Conservation (phyloP, 1,284 basidiomycete species). For the Puccinia coronata region DNA sequence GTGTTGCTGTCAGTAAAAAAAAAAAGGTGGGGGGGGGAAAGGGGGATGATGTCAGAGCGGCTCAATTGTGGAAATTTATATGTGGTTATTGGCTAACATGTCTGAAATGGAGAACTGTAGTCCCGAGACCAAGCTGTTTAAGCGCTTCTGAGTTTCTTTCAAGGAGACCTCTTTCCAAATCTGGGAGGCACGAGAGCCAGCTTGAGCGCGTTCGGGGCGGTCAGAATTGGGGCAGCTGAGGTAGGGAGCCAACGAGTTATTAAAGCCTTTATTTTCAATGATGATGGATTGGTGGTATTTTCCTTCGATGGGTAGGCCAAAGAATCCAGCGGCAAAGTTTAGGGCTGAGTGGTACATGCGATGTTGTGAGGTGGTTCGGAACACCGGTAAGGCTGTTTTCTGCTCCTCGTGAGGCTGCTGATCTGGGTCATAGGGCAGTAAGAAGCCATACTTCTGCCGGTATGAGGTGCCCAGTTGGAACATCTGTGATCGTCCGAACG, state of each 20-base stretch:
- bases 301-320: constrained; percentile 33
- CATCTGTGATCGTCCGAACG: constrained; percentile 62
- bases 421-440: constrained; percentile 10
- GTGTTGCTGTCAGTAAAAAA: constrained; percentile 44
- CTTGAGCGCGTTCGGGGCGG: background rate
- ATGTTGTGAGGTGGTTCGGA: constrained; percentile 38
- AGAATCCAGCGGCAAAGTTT: constrained; percentile 45
- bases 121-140: constrained; percentile 67
- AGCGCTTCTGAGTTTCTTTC: constrained; percentile 66
- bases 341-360: constrained; percentile 45
- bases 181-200: background rate
- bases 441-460: constrained; percentile 39
- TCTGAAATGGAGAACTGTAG: constrained; percentile 67
- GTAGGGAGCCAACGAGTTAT: constrained; percentile 44
- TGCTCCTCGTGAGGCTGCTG: background rate
- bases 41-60: constrained; percentile 50
- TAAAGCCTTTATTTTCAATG: constrained; percentile 30
- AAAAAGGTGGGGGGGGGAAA: constrained; percentile 63
- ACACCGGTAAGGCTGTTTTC: constrained; percentile 21
- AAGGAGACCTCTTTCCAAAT: constrained; percentile 65
- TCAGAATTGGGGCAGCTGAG: constrained; percentile 25
- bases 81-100: constrained; percentile 63
- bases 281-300: constrained; percentile 45
- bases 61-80: background rate
- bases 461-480: constrained; percentile 50